Evolutionary conservation across 2,329 filamentous ascomycete genomes (phyloP).

Genomic region (Diaporthe vexans): DNA sequence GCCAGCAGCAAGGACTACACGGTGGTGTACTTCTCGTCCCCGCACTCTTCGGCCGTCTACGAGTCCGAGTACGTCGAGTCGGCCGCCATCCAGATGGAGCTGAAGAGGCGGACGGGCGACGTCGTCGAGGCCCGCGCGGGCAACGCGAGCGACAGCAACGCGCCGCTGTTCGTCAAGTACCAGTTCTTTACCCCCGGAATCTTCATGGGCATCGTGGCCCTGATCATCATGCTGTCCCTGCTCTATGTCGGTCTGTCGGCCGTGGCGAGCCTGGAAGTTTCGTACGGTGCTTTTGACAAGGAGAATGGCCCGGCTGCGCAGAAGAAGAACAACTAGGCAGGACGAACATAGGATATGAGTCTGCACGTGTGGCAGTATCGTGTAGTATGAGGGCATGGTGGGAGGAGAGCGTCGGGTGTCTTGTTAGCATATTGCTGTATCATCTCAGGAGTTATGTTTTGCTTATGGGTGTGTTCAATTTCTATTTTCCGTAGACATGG

Average conservation of each 20-base stretch:
- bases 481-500: slow-evolving; percentile 12
- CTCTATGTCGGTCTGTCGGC: slow-evolving; percentile 83
- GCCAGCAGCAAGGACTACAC: slow-evolving; percentile 71
- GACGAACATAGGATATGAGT: not conserved
- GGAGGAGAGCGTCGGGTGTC: not conserved
- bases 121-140: slow-evolving; percentile 48
- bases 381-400: slow-evolving; percentile 19
- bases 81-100: slow-evolving; percentile 72
- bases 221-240: slow-evolving; percentile 80
- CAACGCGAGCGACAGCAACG: slow-evolving; percentile 57
- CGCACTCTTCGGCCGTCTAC: slow-evolving; percentile 66
- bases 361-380: slow-evolving; percentile 51
- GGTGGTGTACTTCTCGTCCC: slow-evolving; percentile 78
- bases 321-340: slow-evolving; percentile 75
- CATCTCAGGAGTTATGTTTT: slow-evolving; percentile 15
- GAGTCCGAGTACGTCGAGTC: slow-evolving; percentile 74
- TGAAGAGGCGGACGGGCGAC: slow-evolving; percentile 72
- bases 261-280: slow-evolving; percentile 85
- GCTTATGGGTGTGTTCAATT: slow-evolving; percentile 23
- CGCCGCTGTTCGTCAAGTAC: slow-evolving; percentile 87
- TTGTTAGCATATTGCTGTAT: slow-evolving; percentile 25
- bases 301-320: slow-evolving; percentile 91
- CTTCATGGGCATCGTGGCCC: slow-evolving; percentile 85
- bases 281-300: slow-evolving; percentile 96
- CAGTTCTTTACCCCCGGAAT: slow-evolving; percentile 95